phyloP scores from a whole-genome alignment of 805 yeast species.

The Ascoidea asiatica region DNA sequence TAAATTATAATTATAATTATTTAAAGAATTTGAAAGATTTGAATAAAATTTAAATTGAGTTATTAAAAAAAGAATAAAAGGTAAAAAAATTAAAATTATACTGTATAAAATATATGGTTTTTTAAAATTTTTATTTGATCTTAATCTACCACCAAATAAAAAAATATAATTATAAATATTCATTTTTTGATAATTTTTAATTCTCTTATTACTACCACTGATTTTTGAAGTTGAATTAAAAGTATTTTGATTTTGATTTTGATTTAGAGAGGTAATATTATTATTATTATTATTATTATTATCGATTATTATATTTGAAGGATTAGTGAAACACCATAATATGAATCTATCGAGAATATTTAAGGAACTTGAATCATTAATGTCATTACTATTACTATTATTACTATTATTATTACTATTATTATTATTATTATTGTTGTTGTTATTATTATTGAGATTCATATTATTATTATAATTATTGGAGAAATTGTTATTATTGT shows the following conservation, averaged over 20 bases:
- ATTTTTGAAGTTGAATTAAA: not conserved
- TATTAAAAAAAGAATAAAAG: conserved; percentile 40
- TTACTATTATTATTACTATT: not conserved
- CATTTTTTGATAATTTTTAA: conserved; percentile 31
- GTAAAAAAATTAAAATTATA: conserved; percentile 21
- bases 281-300: too few relatives aligned
- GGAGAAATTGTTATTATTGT: not conserved
- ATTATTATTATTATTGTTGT: too few relatives aligned
- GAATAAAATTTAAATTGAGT: conserved; percentile 42
- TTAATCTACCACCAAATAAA: conserved; percentile 53
- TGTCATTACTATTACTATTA: not conserved
- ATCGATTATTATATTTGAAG: not conserved
- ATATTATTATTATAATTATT: too few relatives aligned
- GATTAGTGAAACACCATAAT: not conserved
- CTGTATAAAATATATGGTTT: conserved; percentile 27
- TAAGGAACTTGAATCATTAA: not conserved
- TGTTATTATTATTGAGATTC: not conserved
- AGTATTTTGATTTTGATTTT: not conserved
- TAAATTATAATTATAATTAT: conserved; percentile 40
- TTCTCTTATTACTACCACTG: not conserved
- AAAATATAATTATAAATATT: conserved; percentile 29
- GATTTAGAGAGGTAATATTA: too few relatives aligned
- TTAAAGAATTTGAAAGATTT: too few relatives aligned
- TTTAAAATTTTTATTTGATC: conserved; percentile 24
- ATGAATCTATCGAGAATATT: not conserved